Evolutionary conservation across 768 basidiomycete species (phyloP), one percentile per base, ranked within the genome.

Genomic region (Suillus subalutaceus): DNA sequence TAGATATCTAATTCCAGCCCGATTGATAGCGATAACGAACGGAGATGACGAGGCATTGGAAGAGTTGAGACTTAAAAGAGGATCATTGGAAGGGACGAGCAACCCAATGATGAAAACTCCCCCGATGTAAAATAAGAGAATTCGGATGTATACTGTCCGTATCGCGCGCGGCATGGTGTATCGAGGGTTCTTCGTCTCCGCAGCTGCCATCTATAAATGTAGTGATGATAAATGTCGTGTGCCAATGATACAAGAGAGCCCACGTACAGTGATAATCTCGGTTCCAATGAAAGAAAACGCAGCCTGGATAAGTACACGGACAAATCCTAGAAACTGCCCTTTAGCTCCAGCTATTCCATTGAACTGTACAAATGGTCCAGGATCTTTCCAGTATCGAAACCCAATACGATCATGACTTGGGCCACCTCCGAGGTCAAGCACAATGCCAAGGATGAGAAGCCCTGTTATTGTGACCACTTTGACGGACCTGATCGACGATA

Each of bases 281-380:
- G 50, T 50, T 50, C 50, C 50, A 50, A 26, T 50, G 23, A 50
- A 50, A 15, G 50, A 50, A 50, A 50, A 50, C 23, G 50, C 50
- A 26, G 50, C 50, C 13, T 50, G 23, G 23, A 50, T 50, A 23
- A 50, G 50, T 50, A 50, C 50, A 50, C 50, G 50, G 12, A 50
- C 23, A 2, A 50, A 50, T 26, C 50, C 50, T 26, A 50, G 23
- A 26, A 50, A 50, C 23, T 6, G 50, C 13, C 50, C 50, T 23
- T 26, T 50, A 50, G 50, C 50, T 50, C 50, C 50, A 50, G 13
- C 50, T 26, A 50, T 50, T 6, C 50, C 50, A 50, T 50, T 23
- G 23, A 50, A 50, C 50, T 50, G 50, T 26, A 50, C 50, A 50
- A 50, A 50, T 7, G 50, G 50, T 15, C 50, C 50, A 2, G 50